A percentile compares a stretch with the other conserved stretches of the same genome.
Conservation (phyloP, 371 early-diverging fungal genomes). For the Coemansia sp. region DNA sequence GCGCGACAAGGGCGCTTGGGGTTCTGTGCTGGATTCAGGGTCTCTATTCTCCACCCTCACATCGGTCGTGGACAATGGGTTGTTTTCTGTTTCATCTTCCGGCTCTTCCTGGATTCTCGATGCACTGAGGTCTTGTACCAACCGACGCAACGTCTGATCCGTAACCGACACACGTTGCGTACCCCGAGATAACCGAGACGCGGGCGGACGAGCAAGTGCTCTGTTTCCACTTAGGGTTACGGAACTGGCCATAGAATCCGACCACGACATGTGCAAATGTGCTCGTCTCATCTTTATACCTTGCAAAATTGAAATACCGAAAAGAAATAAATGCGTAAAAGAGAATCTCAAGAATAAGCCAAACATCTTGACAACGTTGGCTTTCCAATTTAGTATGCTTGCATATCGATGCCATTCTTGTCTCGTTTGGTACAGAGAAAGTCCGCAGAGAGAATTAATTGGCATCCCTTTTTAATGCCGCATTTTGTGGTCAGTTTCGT, state of each 20-base stretch:
- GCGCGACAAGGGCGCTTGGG: slow-evolving; percentile 15
- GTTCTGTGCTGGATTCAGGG: not conserved
- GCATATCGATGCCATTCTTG: too few species aligned
- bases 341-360: too few species aligned
- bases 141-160: slow-evolving; percentile 18
- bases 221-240: slow-evolving; percentile 32
- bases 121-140: slow-evolving; percentile 28
- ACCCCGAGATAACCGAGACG: slow-evolving; percentile 3
- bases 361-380: too few species aligned
- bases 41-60: not conserved
- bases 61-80: not conserved
- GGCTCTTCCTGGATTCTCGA: slow-evolving; percentile 28
- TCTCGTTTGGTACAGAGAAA: too few species aligned
- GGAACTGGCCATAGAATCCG: slow-evolving; percentile 48
- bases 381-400: too few species aligned
- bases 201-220: not conserved
- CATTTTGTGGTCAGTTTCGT: too few species aligned
- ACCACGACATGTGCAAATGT: slow-evolving; percentile 31
- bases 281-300: slow-evolving; percentile 30
- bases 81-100: not conserved
- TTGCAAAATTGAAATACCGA: not conserved
- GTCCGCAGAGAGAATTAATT: too few species aligned
- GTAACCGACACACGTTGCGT: not conserved
- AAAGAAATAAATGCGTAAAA: not conserved
- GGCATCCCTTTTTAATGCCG: too few species aligned